Evolutionary conservation across 306 rosid genomes (phyloP).

Genomic region (Quercus alba): DNA sequence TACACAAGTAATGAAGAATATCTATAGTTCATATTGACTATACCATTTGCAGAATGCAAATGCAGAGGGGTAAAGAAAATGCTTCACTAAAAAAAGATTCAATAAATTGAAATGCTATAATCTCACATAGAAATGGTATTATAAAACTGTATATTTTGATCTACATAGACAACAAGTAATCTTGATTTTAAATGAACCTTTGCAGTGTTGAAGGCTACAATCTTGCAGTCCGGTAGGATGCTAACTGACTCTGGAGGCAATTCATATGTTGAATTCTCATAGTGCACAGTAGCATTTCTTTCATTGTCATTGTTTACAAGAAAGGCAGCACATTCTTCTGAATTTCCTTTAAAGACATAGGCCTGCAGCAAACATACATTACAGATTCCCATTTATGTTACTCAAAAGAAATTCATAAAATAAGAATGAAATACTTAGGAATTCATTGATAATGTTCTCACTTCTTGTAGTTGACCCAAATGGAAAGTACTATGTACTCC

Average conservation of each 20-base stretch:
- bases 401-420: background rate
- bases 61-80: background rate
- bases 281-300: background rate
- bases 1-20: background rate
- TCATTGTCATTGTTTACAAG: background rate
- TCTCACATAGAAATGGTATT: no score
- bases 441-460: background rate
- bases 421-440: background rate
- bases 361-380: background rate
- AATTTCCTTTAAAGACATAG: background rate
- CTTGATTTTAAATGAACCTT: background rate
- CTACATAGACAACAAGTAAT: background rate
- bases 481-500: background rate
- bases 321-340: conserved; percentile 10
- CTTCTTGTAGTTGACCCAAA: background rate
- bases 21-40: background rate
- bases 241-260: conserved; percentile 9
- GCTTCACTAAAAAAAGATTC: background rate
- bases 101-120: background rate
- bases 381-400: background rate
- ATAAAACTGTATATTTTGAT: no score
- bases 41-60: background rate
- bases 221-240: conserved; percentile 7
- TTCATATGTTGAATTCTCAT: background rate
- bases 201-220: conserved; percentile 7